Evolutionary conservation across 345 rosid genomes (phyloP), one percentile per base, ranked within the genome.

Genomic region (Noccaea bulbosa): DNA sequence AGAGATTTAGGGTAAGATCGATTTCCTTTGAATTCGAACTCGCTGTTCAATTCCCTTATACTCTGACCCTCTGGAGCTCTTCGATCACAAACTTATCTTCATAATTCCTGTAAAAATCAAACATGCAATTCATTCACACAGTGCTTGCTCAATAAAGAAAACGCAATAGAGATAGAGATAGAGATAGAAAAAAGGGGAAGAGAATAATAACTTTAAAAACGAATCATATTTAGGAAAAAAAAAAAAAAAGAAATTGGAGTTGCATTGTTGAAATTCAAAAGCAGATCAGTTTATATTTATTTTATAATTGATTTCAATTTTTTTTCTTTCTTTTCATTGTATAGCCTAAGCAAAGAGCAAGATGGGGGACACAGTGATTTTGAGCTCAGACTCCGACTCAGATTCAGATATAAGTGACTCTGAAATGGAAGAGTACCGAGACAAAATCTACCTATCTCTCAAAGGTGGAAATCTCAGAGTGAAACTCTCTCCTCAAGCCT

Each of bases 391-490:
- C 48, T 27, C 30, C 8, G 96, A 91, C 30, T 27, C 30, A 39
- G 74, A 75, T 38, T 75, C 70, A 53, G 78, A 75, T 22, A 69
- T 75, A 0, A 69, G 74, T 69, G 78, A 75, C 9, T 69, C 74
- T 40, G 78, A 92, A 76, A 75, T 89, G 83, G 85, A 70, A 1
- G 90, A 83, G 61, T 83, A 77, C 22, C 78, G 74, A 70, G 88
- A 80, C 34, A 71, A 82, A 76, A 78, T 74, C 39, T 91, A 91
- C 73, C 67, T 79, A 34, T 80, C 78, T 64, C 83, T 94, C 59
- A 84, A 86, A 85, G 83, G 79, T 63, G 99, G 99, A 37, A 85
- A 78, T 15, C 71, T 50, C 34, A 67, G 45, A 30, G 88, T 89
- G 47, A 86, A 82, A 78, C 71, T 76, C 62, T 83, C 97, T 8